Base-by-base conservation (phyloP, 495 filamentous ascomycete genomes). In the Daldinia caldariorum region DNA sequence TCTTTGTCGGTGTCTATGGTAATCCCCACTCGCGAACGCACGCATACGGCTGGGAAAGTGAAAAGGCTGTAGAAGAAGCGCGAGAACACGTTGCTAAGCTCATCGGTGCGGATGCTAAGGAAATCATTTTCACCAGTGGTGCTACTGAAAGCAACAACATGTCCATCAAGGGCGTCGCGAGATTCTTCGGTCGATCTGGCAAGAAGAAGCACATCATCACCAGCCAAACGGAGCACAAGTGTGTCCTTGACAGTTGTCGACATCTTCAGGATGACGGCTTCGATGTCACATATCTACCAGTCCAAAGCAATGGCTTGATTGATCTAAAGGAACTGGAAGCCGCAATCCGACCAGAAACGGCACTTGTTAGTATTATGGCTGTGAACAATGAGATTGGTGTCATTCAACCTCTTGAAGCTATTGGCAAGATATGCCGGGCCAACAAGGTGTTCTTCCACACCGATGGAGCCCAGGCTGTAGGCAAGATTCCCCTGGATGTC, bases 371-470 rank as follows among this genome's bases (percentile, higher is more conserved):
- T 79, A 92, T 99, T 77, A 99, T 99, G 95, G 89, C 96, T 0
- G 96, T 99, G 41, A 99, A 99, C 85, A 99, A 99, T 78, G 95
- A 99, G 81, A 98, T 98, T 72, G 95, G 95, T 74, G 95, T 99
- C 32, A 94, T 99, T 61, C 95, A 99, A 79, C 96, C 95, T 0
- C 75, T 98, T 68, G 93, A 92, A 71, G 89, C 97, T 81, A 99
- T 99, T 76, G 95, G 95, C 69, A 90, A 90, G 80, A 80, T 99
- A 20, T 99, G 95, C 82, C 89, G 94, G 43, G 86, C 87, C 38
- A 96, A 92, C 79, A 97, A 97, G 83, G 83, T 97, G 54, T 99
- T 97, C 84, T 99, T 98, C 89, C 95, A 99, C 81, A 97, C 93
- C n/a, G 95, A 99, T 79, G 95, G 80, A 31, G 95, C 95, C 6